Evolutionary conservation across 2,329 filamentous ascomycete genomes (phyloP).

Genomic region (Trichoderma sp.): DNA sequence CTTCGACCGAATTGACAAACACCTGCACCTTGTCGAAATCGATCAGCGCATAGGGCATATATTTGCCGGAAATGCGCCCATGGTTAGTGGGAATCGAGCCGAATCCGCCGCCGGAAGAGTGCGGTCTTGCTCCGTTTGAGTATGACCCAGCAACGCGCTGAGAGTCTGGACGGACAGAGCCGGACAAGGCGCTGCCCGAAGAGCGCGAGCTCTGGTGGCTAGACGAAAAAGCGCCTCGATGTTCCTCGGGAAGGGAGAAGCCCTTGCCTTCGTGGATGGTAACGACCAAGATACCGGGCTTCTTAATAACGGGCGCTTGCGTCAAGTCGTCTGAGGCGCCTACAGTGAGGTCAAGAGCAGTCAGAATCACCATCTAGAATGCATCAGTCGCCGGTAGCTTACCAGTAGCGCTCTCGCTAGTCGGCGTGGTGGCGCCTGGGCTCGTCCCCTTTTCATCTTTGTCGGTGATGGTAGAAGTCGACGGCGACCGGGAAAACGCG

Average conservation of each 20-base stretch:
- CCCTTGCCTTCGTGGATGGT: slow-evolving; percentile 91
- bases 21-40: slow-evolving; percentile 99
- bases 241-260: slow-evolving; percentile 87
- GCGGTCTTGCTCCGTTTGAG: slow-evolving; percentile 65
- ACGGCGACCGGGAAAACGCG: slow-evolving; percentile 88
- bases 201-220: slow-evolving; percentile 74
- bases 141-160: too few relatives aligned
- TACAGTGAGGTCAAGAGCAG: slow-evolving; percentile 36
- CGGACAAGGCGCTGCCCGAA: slow-evolving; percentile 50
- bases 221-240: slow-evolving; percentile 72
- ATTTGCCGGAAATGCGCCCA: slow-evolving; percentile 92
- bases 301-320: slow-evolving; percentile 65
- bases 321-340: slow-evolving; percentile 82
- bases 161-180: slow-evolving; percentile 54
- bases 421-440: slow-evolving; percentile 55
- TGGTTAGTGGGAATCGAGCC: slow-evolving; percentile 87
- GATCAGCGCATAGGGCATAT: slow-evolving; percentile 91
- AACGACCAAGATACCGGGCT: slow-evolving; percentile 93
- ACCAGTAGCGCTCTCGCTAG: slow-evolving; percentile 75
- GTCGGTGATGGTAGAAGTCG: slow-evolving; percentile 80
- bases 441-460: slow-evolving; percentile 59
- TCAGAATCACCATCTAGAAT: not conserved
- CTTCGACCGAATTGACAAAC: slow-evolving; percentile 95
- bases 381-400: slow-evolving; percentile 31
- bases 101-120: slow-evolving; percentile 83